A percentile compares a stretch with the other conserved stretches of the same genome.
These are phyloP conservation scores for Houttuynia cordata DNA, from an alignment of 164 flowering plant species.

Conservation along the genomic window DNA sequence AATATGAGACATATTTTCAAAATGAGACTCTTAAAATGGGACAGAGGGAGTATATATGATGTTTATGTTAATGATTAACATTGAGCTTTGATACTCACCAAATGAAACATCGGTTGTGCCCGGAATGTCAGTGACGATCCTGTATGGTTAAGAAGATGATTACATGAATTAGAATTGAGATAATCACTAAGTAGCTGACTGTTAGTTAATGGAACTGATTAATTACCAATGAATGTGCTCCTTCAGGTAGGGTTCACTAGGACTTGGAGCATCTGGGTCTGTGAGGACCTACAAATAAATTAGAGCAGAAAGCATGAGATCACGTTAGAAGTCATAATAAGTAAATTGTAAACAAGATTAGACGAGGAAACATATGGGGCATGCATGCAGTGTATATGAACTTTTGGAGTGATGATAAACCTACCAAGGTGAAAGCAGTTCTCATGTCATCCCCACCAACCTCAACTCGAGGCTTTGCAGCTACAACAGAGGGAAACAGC, in stretches of 20 bases:
- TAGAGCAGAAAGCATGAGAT: background rate
- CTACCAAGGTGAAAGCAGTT: constrained; percentile 73
- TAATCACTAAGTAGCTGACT: no score
- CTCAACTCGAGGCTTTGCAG: constrained; percentile 48
- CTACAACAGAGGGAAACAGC: constrained; percentile 48
- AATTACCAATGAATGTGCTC: constrained; percentile 84
- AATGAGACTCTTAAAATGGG: no score
- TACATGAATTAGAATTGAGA: background rate
- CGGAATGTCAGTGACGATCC: constrained; percentile 84
- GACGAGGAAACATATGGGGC: no score
- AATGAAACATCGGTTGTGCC: constrained; percentile 75
- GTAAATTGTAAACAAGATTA: no score
- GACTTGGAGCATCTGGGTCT: constrained; percentile 91
- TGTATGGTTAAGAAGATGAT: constrained; percentile 12
- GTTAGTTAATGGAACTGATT: no score
- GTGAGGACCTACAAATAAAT: constrained; percentile 50
- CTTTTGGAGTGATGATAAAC: background rate
- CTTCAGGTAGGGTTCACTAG: constrained; percentile 74
- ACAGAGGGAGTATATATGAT: background rate
- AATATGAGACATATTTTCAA: no score
- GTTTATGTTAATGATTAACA: background rate
- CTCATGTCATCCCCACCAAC: constrained; percentile 68
- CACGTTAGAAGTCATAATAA: no score
- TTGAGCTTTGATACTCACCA: constrained; percentile 34
- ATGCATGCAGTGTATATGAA: no score